Evolutionary conservation across 1,139 yeast genomes (phyloP).

Genomic region (Saccharomyces hybrid): DNA sequence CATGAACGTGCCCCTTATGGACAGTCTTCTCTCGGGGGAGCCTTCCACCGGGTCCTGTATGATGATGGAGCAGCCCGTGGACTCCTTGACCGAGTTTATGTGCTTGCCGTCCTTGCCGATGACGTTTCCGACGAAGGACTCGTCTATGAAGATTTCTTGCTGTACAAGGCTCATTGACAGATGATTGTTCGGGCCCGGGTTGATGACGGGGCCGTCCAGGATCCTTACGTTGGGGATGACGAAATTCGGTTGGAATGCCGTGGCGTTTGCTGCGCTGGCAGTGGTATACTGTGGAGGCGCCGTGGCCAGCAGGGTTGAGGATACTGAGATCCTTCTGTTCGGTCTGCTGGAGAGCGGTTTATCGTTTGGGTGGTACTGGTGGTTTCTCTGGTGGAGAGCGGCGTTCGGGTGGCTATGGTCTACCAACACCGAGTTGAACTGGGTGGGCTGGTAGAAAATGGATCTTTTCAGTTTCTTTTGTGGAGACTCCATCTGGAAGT

Average conservation of each 20-base stretch:
- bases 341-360: constrained; percentile 14
- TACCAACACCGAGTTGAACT: constrained; percentile 23
- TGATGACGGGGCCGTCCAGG: constrained; percentile 18
- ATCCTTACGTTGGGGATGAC: constrained; percentile 26
- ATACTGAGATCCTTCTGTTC: constrained; percentile 11
- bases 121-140: constrained; percentile 71
- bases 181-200: constrained; percentile 8
- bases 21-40: constrained; percentile 53
- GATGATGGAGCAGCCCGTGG: constrained; percentile 69
- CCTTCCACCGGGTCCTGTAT: constrained; percentile 51
- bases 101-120: constrained; percentile 85
- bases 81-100: constrained; percentile 69
- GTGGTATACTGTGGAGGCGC: constrained; percentile 17
- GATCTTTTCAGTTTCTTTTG: constrained; percentile 43
- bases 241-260: constrained; percentile 23
- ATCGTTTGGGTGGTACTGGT: constrained; percentile 22
- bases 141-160: constrained; percentile 71
- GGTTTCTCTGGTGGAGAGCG: constrained; percentile 19
- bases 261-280: constrained; percentile 23
- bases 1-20: constrained; percentile 61
- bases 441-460: constrained; percentile 59
- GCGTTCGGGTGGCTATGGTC: constrained; percentile 10
- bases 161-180: constrained; percentile 22
- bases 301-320: constrained; percentile 6
- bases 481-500: constrained; percentile 42